A percentile compares a stretch with the other conserved stretches of the same genome.
Evolutionary conservation across 2,329 filamentous ascomycete genomes (phyloP).

Genomic region (Phaeophleospora eucalypticola): DNA sequence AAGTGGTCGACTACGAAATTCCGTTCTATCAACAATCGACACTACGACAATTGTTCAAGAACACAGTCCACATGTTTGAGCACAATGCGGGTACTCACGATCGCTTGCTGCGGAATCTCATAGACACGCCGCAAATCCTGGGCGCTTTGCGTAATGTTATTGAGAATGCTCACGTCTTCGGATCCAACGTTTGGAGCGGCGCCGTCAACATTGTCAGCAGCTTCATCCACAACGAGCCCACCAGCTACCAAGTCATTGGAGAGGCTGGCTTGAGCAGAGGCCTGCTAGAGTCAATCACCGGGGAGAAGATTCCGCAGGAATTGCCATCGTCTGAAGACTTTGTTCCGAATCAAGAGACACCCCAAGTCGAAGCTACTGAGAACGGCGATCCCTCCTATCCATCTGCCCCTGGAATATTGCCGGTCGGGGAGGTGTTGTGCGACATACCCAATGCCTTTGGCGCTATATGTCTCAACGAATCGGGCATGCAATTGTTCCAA

Average conservation of each 20-base stretch:
- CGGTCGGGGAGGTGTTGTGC: conserved; percentile 83
- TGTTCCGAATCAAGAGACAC: conserved; percentile 6
- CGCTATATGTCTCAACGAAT: conserved; percentile 86
- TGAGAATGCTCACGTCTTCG: conserved; percentile 72
- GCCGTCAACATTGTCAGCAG: conserved; percentile 87
- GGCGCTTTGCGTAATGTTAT: conserved; percentile 76
- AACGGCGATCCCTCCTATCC: conserved; percentile 27
- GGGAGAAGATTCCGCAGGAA: conserved; percentile 21
- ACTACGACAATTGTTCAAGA: conserved; percentile 89
- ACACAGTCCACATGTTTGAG: conserved; percentile 91
- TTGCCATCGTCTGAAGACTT: conserved; percentile 24
- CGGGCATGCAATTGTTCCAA: conserved; percentile 82
- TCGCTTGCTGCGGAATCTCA: conserved; percentile 82
- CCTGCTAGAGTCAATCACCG: conserved; percentile 75
- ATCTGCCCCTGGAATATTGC: conserved; percentile 60
- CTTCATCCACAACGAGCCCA: conserved; percentile 98
- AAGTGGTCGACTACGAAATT: conserved; percentile 86
- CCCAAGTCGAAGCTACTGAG: conserved; percentile 8
- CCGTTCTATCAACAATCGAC: conserved; percentile 92
- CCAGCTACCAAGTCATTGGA: conserved; percentile 91
- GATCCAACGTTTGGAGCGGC: conserved; percentile 93
- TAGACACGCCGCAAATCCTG: conserved; percentile 84
- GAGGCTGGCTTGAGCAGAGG: conserved; percentile 87
- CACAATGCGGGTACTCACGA: conserved; percentile 80
- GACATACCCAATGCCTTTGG: conserved; percentile 85